A percentile compares a stretch with the other conserved stretches of the same genome.
These are phyloP conservation scores for Aspergillus neotritici DNA, from an alignment of 2,329 filamentous ascomycete species.

Conservation along the genomic window DNA sequence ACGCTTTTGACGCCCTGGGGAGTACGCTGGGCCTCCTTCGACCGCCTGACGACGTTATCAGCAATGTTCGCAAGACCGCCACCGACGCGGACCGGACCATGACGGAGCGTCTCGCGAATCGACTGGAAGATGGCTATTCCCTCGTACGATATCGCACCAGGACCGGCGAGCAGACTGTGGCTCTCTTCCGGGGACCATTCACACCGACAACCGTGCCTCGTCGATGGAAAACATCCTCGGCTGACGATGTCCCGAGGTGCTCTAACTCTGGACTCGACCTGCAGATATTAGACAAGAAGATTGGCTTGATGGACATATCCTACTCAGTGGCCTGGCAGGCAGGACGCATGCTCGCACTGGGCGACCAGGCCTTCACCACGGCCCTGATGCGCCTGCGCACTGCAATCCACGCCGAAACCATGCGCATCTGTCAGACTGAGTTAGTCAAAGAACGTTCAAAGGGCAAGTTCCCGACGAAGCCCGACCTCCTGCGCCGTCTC, in stretches of 20 bases:
- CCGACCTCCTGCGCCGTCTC: too few species aligned
- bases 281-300: conserved; percentile 37
- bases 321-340: conserved; percentile 44
- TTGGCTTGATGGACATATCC: conserved; percentile 42
- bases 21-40: conserved; percentile 12
- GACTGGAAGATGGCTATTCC: conserved; percentile 38
- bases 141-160: conserved; percentile 29
- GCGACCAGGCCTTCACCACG: conserved; percentile 28
- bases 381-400: conserved; percentile 24
- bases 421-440: neutral
- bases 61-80: too few species aligned
- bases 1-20: conserved; percentile 11
- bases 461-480: too few species aligned
- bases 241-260: neutral
- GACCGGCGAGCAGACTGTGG: conserved; percentile 39
- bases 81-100: neutral
- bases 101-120: conserved; percentile 6
- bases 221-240: neutral
- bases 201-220: conserved; percentile 23
- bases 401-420: conserved; percentile 9
- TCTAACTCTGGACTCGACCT: conserved; percentile 35
- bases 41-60: neutral
- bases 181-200: conserved; percentile 37
- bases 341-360: conserved; percentile 38
- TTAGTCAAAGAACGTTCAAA: too few species aligned